A percentile compares a stretch with the other conserved stretches of the same genome.
These are phyloP conservation scores for Barbatosphaeria neglecta DNA, from an alignment of 495 filamentous ascomycete genomes.

Conservation along the genomic window DNA sequence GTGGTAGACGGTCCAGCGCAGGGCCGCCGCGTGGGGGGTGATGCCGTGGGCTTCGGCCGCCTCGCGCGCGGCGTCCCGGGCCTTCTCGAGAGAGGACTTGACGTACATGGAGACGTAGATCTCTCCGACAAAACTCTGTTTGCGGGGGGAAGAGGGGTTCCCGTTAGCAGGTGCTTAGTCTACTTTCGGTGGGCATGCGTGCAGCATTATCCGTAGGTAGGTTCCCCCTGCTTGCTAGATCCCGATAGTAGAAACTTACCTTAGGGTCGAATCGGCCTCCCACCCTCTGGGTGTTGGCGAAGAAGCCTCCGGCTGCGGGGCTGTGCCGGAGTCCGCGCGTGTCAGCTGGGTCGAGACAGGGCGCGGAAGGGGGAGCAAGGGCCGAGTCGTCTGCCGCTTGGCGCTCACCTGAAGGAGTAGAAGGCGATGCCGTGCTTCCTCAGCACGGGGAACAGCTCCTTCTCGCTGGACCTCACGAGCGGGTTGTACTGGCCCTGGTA, in stretches of 20 bases:
- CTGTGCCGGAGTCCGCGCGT: too few species aligned
- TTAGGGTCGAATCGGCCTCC: constrained; percentile 6
- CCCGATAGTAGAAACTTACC: constrained; percentile 1
- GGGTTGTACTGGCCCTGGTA: constrained; percentile 41
- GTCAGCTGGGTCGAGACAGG: too few species aligned
- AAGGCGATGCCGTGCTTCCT: constrained; percentile 33
- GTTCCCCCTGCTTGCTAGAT: neutral
- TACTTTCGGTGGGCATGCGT: too few species aligned
- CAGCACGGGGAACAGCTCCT: constrained; percentile 30
- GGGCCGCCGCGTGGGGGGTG: constrained; percentile 22
- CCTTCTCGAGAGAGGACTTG: constrained; percentile 8
- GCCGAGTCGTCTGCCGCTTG: too few species aligned
- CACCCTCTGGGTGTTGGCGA: constrained; percentile 6
- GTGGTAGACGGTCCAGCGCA: constrained; percentile 29
- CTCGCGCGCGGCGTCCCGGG: constrained; percentile 2
- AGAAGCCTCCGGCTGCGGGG: constrained; percentile 20
- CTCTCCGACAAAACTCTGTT: constrained; percentile 9
- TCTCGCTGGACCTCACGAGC: constrained; percentile 27
- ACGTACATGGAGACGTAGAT: constrained; percentile 6
- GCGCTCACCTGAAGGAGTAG: constrained; percentile 29
- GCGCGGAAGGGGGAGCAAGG: too few species aligned
- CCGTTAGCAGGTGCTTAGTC: too few species aligned
- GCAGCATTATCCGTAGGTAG: too few species aligned
- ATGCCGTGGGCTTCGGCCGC: constrained; percentile 14
- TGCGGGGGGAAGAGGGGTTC: neutral